Conservation (phyloP, 495 filamentous ascomycete species). For the Penicillium manginii region DNA sequence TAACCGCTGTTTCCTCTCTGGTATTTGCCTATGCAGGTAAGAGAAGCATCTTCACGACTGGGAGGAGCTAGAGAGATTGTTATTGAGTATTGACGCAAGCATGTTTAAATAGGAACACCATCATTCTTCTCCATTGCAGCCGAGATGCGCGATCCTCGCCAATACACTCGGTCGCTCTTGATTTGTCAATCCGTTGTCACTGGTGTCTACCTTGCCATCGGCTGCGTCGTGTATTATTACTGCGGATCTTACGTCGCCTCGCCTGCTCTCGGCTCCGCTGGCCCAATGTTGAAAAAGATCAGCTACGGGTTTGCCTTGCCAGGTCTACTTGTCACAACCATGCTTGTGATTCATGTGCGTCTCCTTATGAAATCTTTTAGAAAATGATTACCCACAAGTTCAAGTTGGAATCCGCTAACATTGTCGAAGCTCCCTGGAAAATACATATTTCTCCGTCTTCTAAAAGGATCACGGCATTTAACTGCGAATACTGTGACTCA, state of each 20-base stretch:
- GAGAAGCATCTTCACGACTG: not conserved
- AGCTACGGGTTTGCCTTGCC: conserved; percentile 76
- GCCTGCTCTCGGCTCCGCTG: conserved; percentile 72
- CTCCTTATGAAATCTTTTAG: conserved; percentile 51
- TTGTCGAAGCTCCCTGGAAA: conserved; percentile 42
- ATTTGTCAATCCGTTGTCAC: conserved; percentile 48
- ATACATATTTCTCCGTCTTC: conserved; percentile 64
- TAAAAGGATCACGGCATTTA: conserved; percentile 55
- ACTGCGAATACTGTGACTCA: conserved; percentile 60
- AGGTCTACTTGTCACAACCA: conserved; percentile 42
- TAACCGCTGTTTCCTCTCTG: conserved; percentile 70
- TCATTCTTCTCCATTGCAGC: conserved; percentile 73
- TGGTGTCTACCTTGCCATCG: conserved; percentile 67
- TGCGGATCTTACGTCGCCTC: conserved; percentile 68
- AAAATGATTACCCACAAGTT: not conserved
- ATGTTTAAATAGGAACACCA: conserved; percentile 41
- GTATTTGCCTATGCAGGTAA: conserved; percentile 64
- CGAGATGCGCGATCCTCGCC: conserved; percentile 69
- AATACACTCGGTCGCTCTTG: conserved; percentile 62
- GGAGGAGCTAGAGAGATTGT: not conserved
- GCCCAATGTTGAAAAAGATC: conserved; percentile 62
- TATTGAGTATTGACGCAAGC: not conserved
- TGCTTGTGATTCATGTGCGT: conserved; percentile 36
- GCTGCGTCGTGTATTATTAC: conserved; percentile 69
- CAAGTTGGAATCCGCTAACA: conserved; percentile 36